phyloP scores from a whole-genome alignment of 495 filamentous ascomycete genomes.

The Xylaria scruposa region DNA sequence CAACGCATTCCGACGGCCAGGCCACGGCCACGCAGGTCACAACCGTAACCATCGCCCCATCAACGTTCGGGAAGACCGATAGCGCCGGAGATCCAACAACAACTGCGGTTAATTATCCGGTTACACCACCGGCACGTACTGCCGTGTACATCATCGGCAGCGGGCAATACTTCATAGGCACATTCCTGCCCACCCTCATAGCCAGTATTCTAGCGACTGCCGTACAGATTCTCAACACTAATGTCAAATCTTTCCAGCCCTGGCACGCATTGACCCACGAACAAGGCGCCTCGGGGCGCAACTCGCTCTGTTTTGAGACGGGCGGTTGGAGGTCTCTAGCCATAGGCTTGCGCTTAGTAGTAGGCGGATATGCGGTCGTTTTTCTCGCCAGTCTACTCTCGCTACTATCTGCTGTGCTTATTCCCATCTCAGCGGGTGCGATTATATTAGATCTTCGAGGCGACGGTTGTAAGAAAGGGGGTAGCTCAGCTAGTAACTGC shows the following conservation, averaged over 20 bases:
- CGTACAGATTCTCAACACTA: conserved; percentile 45
- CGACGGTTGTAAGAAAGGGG: conserved; percentile 32
- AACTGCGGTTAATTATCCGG: conserved; percentile 41
- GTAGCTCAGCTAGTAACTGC: conserved; percentile 38
- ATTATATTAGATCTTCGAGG: conserved; percentile 43
- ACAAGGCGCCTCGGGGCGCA: conserved; percentile 32
- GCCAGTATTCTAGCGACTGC: conserved; percentile 42
- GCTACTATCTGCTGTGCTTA: conserved; percentile 38
- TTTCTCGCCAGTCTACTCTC: conserved; percentile 40
- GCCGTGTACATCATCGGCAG: conserved; percentile 34
- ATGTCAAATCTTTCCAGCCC: conserved; percentile 45
- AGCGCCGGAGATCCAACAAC: conserved; percentile 38
- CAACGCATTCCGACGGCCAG: conserved; percentile 35
- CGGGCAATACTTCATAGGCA: conserved; percentile 44
- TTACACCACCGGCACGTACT: conserved; percentile 24
- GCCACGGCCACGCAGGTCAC: conserved; percentile 39
- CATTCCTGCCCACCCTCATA: conserved; percentile 44
- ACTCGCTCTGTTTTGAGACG: conserved; percentile 42
- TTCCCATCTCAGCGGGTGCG: conserved; percentile 44
- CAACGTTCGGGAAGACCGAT: conserved; percentile 33
- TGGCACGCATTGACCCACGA: conserved; percentile 44
- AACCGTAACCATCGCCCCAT: conserved; percentile 32
- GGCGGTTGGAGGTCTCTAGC: conserved; percentile 36
- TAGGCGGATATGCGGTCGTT: conserved; percentile 37
- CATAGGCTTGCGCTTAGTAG: conserved; percentile 35